Evolutionary conservation across 106 monocot species (phyloP).

Genomic region (Acorus gramineus): DNA sequence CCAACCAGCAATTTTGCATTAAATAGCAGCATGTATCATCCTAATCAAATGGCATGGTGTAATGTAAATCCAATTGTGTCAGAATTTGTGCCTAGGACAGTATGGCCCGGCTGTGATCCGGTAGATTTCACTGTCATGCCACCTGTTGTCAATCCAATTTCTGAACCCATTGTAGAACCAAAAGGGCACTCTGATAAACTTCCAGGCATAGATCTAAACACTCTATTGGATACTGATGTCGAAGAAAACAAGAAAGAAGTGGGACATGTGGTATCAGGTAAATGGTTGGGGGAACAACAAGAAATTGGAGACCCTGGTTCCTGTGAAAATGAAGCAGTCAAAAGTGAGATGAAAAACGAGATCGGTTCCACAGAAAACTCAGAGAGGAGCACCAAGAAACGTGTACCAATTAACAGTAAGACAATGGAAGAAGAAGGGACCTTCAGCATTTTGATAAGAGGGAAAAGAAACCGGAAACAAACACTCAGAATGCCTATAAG

Average conservation of each 20-base stretch:
- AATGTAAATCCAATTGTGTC: constrained; percentile 48
- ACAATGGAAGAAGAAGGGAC: constrained; percentile 62
- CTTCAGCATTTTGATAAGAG: constrained; percentile 78
- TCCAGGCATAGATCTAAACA: constrained; percentile 8
- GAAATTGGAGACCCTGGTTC: not conserved
- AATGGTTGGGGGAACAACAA: too few relatives aligned
- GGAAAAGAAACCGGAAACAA: constrained; percentile 63
- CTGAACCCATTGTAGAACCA: constrained; percentile 32
- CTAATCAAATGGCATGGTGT: constrained; percentile 73
- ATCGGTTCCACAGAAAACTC: constrained; percentile 11
- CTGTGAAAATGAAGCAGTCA: constrained; percentile 11
- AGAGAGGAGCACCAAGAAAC: constrained; percentile 10
- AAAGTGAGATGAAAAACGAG: constrained; percentile 23
- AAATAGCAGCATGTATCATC: constrained; percentile 52
- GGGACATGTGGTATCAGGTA: not conserved
- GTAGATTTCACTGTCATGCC: constrained; percentile 50
- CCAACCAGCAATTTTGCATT: constrained; percentile 57
- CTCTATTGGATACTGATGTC: constrained; percentile 16
- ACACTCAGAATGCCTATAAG: constrained; percentile 79
- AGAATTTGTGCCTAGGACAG: constrained; percentile 57
- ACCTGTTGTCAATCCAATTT: constrained; percentile 29
- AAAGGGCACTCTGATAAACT: constrained; percentile 27
- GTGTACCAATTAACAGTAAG: constrained; percentile 11
- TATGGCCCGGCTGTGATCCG: constrained; percentile 57
- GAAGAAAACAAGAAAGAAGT: constrained; percentile 21